Base-by-base conservation (phyloP, 1,139 yeast species). In the Geotrichum europaeum region DNA sequence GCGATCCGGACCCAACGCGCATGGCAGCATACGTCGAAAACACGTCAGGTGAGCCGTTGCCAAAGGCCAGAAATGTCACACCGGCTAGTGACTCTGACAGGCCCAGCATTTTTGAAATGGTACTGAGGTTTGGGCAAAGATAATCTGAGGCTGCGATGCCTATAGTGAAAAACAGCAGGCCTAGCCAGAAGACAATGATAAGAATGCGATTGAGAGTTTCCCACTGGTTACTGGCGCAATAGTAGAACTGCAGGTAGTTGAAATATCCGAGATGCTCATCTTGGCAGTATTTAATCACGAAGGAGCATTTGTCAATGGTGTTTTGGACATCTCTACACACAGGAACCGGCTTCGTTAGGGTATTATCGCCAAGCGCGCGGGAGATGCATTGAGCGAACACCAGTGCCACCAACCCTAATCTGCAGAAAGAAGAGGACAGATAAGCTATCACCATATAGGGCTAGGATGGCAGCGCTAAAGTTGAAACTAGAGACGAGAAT, bases 31-130 rank as follows among this genome's bases (percentile, higher is more conserved):
- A 89, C 0, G 97, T 90, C 57, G 95, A 83, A 54, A 91, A 80
- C 3, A 94, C 84, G 73, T 94, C 99, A 0, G 97, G 97, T 0
- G 96, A 81, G 10, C 97, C 94, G 73, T 94, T 94, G 0, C 98
- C 98, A 65, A 92, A 79, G 0, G 99, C 96, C 61, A 94, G 76
- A 53, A 92, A 77, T 0, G 97, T 92, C 67, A 92, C 81, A 0
- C 98, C 98, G 3, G 96, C 87, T 49, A 92, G 76, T 61, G 89
- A 84, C 65, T 89, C 95, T 15, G 94, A 83, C 56, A 92, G 74
- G 15, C 84, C 81, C 24, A 90, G 74, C 51, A 78, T 72, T 30
- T 78, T 77, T 9, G 96, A 82, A 25, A 89, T 78, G 40, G 84
- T 78, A 60, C 83, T 80, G 22, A 90, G 74, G 67, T 88, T 89